phyloP scores from a whole-genome alignment of 2,329 filamentous ascomycete species.

The Calonectria hongkongensis region DNA sequence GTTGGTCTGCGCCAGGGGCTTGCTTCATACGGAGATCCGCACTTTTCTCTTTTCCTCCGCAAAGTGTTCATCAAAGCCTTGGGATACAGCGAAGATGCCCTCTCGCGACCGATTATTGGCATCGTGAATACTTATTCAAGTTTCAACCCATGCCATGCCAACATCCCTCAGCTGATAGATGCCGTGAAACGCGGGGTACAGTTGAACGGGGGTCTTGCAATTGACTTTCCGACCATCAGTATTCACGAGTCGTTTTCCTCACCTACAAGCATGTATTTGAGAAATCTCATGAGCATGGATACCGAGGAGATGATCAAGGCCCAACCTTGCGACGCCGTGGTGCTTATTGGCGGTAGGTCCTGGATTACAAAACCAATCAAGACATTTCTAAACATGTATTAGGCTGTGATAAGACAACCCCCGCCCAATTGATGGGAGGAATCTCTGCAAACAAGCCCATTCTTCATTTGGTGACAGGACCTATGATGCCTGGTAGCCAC shows the following conservation, averaged over 20 bases:
- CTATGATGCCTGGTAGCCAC: conserved; percentile 84
- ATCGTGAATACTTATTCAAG: conserved; percentile 84
- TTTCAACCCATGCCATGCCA: conserved; percentile 85
- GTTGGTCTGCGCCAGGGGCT: conserved; percentile 78
- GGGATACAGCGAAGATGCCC: conserved; percentile 82
- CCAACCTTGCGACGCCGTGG: conserved; percentile 81
- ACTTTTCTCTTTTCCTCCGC: conserved; percentile 84
- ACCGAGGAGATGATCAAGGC: conserved; percentile 86
- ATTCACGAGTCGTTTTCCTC: conserved; percentile 81
- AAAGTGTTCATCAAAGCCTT: conserved; percentile 87
- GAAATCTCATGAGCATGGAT: conserved; percentile 87
- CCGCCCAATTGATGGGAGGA: conserved; percentile 84
- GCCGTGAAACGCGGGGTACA: conserved; percentile 82
- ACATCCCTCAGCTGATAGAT: conserved; percentile 82
- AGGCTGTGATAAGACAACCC: conserved; percentile 85
- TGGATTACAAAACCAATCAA: not conserved
- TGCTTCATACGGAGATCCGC: conserved; percentile 82
- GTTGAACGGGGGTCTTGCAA: conserved; percentile 78
- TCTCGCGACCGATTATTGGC: conserved; percentile 82
- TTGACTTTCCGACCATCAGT: conserved; percentile 85
- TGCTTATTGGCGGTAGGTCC: conserved; percentile 77
- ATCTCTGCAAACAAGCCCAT: conserved; percentile 85
- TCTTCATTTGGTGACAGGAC: conserved; percentile 80
- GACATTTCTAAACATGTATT: not conserved
- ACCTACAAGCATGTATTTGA: conserved; percentile 84